Evolutionary conservation across 139 green algal genomes (phyloP).

Genomic region (Eudorina sp.): DNA sequence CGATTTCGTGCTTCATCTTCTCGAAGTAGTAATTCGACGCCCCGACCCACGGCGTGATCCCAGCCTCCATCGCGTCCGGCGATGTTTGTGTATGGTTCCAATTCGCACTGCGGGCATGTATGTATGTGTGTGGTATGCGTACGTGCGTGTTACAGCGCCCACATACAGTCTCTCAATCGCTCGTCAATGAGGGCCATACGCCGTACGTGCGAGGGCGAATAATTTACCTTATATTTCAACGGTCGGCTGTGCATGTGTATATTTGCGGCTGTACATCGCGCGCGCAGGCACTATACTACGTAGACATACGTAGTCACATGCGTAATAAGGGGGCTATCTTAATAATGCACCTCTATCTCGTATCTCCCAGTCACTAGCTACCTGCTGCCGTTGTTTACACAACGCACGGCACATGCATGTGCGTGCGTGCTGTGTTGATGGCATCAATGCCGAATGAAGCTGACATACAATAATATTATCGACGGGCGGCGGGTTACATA

Average conservation of each 20-base stretch:
- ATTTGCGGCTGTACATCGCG: background rate
- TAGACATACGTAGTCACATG: too few species aligned
- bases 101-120: background rate
- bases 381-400: too few species aligned
- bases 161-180: background rate
- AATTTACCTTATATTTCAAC: background rate
- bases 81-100: background rate
- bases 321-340: too few species aligned
- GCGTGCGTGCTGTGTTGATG: too few species aligned
- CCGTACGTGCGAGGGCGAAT: too few species aligned
- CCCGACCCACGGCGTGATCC: background rate
- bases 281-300: too few species aligned
- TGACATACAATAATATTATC: background rate
- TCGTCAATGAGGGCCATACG: background rate
- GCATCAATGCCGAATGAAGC: too few species aligned
- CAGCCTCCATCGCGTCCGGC: background rate
- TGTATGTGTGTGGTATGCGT: background rate
- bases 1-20: background rate
- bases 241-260: background rate
- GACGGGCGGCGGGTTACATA: background rate
- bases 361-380: too few species aligned
- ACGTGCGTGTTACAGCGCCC: background rate
- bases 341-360: background rate
- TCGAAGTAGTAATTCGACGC: slow-evolving; percentile 24
- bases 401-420: too few species aligned